These are phyloP conservation scores for Mycena indigotica DNA, from an alignment of 768 basidiomycete genomes.

Conservation along the genomic window DNA sequence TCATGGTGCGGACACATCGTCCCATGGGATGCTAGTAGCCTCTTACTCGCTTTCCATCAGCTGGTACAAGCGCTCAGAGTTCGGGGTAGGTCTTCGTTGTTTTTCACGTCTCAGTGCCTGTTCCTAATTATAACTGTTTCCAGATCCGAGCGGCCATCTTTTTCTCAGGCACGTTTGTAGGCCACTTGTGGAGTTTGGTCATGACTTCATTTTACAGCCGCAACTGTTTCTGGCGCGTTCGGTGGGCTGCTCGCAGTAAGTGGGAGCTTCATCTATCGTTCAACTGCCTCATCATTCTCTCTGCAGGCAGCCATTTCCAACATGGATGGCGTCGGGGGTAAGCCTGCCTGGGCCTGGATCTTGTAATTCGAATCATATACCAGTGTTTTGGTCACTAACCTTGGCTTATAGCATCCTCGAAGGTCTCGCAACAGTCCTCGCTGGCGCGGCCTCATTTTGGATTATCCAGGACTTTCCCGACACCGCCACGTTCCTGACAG, in stretches of 20 bases:
- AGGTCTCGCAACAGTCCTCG: slow-evolving; percentile 68
- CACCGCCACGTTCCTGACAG: slow-evolving; percentile 75
- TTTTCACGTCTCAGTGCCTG: slow-evolving; percentile 46
- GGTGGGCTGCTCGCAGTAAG: slow-evolving; percentile 71
- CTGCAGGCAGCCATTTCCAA: slow-evolving; percentile 63
- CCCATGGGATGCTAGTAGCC: not conserved
- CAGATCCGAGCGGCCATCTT: slow-evolving; percentile 57
- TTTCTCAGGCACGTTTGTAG: slow-evolving; percentile 45
- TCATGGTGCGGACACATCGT: slow-evolving; percentile 54
- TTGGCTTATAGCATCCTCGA: slow-evolving; percentile 39
- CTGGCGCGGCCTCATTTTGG: slow-evolving; percentile 67
- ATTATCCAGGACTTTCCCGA: slow-evolving; percentile 85
- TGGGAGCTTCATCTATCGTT: too few relatives aligned
- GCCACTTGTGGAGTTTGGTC: not conserved
- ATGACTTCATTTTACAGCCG: slow-evolving; percentile 40
- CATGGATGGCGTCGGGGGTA: slow-evolving; percentile 71
- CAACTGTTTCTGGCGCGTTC: slow-evolving; percentile 82
- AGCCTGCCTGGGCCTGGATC: slow-evolving; percentile 71
- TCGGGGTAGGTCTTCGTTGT: slow-evolving; percentile 49
- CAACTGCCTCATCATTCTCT: slow-evolving; percentile 15
- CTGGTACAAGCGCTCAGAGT: slow-evolving; percentile 72
- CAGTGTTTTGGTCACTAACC: not conserved
- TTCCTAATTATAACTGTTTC: slow-evolving; percentile 34
- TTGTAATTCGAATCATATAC: slow-evolving; percentile 44
- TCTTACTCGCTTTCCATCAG: slow-evolving; percentile 27